Conservation (phyloP, 176 grass and related monocot genomes). For the Musa acuminata region DNA sequence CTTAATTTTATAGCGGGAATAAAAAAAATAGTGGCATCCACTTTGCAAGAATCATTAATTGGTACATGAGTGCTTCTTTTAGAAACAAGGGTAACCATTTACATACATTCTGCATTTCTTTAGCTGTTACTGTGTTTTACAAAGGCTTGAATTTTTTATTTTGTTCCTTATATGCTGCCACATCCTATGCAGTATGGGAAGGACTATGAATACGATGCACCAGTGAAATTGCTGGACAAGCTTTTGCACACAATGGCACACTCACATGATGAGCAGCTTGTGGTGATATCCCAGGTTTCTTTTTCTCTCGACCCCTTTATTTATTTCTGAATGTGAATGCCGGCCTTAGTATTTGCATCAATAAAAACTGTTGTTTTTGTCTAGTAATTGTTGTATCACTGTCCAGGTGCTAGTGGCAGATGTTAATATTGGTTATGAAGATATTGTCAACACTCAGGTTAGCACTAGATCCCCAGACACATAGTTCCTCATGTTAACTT, state of each 20-base stretch:
- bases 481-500: not conserved
- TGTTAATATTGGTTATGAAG: constrained; percentile 99
- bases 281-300: constrained; percentile 86
- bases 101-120: not conserved
- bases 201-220: constrained; percentile 95
- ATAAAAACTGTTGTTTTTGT: not conserved
- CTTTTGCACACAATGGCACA: constrained; percentile 87
- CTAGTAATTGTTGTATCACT: constrained; percentile 3
- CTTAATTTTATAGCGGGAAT: not conserved
- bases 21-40: not conserved
- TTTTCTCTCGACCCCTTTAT: not conserved
- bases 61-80: not conserved
- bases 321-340: not conserved
- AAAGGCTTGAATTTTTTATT: constrained; percentile 12
- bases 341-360: not conserved
- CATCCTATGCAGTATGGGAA: constrained; percentile 68
- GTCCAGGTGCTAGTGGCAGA: constrained; percentile 91
- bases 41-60: not conserved
- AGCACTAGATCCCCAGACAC: not conserved
- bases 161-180: not conserved
- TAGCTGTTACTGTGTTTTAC: not conserved
- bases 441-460: constrained; percentile 96
- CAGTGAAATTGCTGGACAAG: constrained; percentile 97
- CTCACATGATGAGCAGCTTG: constrained; percentile 83
- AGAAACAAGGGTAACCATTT: not conserved